Evolutionary conservation across 441 rosid species (phyloP).

Genomic region (Breynia disticha): DNA sequence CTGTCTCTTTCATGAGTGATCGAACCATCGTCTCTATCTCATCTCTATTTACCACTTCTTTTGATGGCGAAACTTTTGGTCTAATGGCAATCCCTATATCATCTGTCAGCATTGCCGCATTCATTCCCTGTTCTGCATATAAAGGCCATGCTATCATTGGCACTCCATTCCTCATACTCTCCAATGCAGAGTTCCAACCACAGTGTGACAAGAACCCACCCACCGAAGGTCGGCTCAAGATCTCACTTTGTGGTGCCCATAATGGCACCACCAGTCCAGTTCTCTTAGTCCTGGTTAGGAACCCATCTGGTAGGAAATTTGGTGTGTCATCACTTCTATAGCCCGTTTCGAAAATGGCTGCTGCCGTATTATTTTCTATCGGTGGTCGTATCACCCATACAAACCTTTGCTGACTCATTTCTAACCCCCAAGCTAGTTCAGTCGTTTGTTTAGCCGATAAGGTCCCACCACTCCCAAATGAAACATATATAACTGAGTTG

Average conservation of each 20-base stretch:
- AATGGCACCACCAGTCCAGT: slow-evolving; percentile 18
- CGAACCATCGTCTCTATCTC: slow-evolving; percentile 22
- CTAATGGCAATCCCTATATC: slow-evolving; percentile 15
- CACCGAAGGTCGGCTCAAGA: slow-evolving; percentile 18
- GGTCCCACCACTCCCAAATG: slow-evolving; percentile 65
- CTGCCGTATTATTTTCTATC: not conserved
- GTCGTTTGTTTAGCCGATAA: slow-evolving; percentile 30
- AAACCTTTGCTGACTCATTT: slow-evolving; percentile 44
- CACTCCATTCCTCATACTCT: slow-evolving; percentile 21
- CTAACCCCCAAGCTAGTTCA: slow-evolving; percentile 53
- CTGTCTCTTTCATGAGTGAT: slow-evolving; percentile 1
- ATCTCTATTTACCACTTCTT: slow-evolving; percentile 12
- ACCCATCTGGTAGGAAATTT: slow-evolving; percentile 24
- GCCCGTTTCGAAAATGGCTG: too few relatives aligned
- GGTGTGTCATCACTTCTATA: too few relatives aligned
- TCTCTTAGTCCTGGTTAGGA: slow-evolving; percentile 7
- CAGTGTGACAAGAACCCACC: slow-evolving; percentile 24
- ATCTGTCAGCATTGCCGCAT: slow-evolving; percentile 18
- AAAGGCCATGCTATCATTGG: slow-evolving; percentile 27
- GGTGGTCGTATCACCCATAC: slow-evolving; percentile 48
- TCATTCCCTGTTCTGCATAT: slow-evolving; percentile 24
- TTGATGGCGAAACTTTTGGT: not conserved
- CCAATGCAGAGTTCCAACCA: slow-evolving; percentile 26
- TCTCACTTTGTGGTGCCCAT: slow-evolving; percentile 25
- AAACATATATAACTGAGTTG: slow-evolving; percentile 40